Percentiles rank a stretch among this genome's conserved stretches.
Evolutionary conservation across 2,329 filamentous ascomycete species (phyloP).

Genomic region (Colletotrichum spinosum): DNA sequence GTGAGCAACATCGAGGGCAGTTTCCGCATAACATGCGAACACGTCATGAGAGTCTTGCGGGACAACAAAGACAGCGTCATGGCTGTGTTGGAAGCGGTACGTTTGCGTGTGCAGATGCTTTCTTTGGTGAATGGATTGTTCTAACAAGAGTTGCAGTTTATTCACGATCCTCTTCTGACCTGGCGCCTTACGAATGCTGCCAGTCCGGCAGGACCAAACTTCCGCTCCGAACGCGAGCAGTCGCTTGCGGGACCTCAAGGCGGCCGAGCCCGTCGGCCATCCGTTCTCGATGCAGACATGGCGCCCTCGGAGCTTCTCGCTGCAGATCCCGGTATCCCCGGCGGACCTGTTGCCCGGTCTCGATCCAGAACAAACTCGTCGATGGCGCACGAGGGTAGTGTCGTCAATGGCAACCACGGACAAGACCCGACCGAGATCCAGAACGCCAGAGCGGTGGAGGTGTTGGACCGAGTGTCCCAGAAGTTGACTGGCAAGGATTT

Average conservation of each 20-base stretch:
- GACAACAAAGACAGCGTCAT: conserved; percentile 99
- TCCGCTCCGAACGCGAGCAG: conserved; percentile 70
- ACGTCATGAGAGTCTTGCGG: conserved; percentile 95
- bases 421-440: conserved; percentile 78
- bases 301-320: conserved; percentile 70
- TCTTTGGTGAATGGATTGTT: conserved; percentile 23
- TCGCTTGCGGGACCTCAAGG: conserved; percentile 61
- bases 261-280: conserved; percentile 71
- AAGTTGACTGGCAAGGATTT: conserved; percentile 97
- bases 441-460: conserved; percentile 92
- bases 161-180: conserved; percentile 98
- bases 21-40: conserved; percentile 97
- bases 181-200: conserved; percentile 84
- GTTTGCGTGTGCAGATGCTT: conserved; percentile 50
- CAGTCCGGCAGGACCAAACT: conserved; percentile 75
- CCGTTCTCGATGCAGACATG: conserved; percentile 74
- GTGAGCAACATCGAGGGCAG: conserved; percentile 99
- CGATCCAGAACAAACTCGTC: conserved; percentile 72
- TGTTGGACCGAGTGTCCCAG: conserved; percentile 90
- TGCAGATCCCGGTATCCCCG: conserved; percentile 50
- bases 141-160: conserved; percentile 73
- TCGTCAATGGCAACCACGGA: conserved; percentile 49
- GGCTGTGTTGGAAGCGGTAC: conserved; percentile 96
- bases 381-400: conserved; percentile 49
- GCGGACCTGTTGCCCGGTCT: conserved; percentile 59